These are phyloP conservation scores for Fraxinus anomala DNA, from an alignment of 257 asterid species.

Conservation along the genomic window DNA sequence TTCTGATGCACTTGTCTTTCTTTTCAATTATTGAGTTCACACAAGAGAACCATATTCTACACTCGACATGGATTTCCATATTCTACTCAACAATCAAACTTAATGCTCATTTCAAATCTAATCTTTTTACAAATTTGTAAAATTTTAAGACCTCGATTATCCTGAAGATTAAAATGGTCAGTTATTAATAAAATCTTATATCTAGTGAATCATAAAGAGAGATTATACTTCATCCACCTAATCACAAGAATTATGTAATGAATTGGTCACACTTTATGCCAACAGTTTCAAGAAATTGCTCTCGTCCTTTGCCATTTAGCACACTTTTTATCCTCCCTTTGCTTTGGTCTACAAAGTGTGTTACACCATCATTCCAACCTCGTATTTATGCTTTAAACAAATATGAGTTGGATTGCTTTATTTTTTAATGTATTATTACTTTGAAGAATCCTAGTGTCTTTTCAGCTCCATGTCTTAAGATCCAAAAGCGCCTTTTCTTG, in stretches of 20 bases:
- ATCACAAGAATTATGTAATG: not conserved
- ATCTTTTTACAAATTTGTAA: not conserved
- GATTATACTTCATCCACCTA: not conserved
- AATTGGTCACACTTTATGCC: not conserved
- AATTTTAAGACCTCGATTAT: no score
- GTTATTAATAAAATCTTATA: no score
- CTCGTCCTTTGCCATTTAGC: not conserved
- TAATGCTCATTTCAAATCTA: no score
- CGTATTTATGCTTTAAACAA: not conserved
- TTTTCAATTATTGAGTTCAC: no score
- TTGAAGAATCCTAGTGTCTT: not conserved
- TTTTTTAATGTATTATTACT: no score
- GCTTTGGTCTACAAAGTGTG: not conserved
- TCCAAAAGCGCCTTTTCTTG: not conserved
- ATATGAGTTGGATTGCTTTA: not conserved
- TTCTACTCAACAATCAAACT: not conserved
- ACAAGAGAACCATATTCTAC: no score
- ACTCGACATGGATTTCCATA: not conserved
- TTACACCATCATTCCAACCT: not conserved
- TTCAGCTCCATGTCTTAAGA: not conserved
- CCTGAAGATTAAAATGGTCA: no score
- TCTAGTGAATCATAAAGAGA: not conserved
- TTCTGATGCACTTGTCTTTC: no score
- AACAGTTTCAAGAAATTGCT: not conserved
- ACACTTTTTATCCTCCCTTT: not conserved